Evolutionary conservation across 306 rosid genomes (phyloP).

Genomic region (Canavalia ensiformis): DNA sequence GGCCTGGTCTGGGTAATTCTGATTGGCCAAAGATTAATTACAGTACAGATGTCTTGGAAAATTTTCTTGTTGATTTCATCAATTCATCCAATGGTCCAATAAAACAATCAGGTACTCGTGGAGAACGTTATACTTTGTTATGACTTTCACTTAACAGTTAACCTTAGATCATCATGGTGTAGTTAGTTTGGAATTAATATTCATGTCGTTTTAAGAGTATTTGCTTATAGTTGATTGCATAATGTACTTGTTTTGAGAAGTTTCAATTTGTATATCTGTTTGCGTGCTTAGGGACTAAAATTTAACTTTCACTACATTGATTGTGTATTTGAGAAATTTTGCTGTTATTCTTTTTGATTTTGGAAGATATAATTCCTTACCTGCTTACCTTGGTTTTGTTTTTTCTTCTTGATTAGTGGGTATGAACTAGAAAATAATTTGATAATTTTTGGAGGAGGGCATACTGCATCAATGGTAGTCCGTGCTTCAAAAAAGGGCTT

Average conservation of each 20-base stretch:
- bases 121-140: conserved; percentile 4
- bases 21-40: conserved; percentile 93
- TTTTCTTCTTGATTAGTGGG: background rate
- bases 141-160: background rate
- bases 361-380: conserved; percentile 19
- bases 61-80: conserved; percentile 84
- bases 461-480: conserved; percentile 75
- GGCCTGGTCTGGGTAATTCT: conserved; percentile 97
- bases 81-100: conserved; percentile 81
- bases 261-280: conserved; percentile 17
- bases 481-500: conserved; percentile 87
- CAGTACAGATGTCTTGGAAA: conserved; percentile 82
- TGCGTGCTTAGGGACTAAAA: conserved; percentile 9
- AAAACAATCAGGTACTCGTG: conserved; percentile 65
- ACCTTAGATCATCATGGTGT: background rate
- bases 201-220: conserved; percentile 3
- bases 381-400: background rate
- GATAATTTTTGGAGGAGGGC: conserved; percentile 93
- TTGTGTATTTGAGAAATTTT: conserved; percentile 19
- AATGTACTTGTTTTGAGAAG: conserved; percentile 20
- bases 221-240: conserved; percentile 9
- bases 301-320: background rate
- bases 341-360: background rate
- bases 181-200: conserved; percentile 10
- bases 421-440: conserved; percentile 68